phyloP scores from a whole-genome alignment of 2,329 filamentous ascomycete genomes.

The Ophiognomonia clavigignenti-juglandacearum region DNA sequence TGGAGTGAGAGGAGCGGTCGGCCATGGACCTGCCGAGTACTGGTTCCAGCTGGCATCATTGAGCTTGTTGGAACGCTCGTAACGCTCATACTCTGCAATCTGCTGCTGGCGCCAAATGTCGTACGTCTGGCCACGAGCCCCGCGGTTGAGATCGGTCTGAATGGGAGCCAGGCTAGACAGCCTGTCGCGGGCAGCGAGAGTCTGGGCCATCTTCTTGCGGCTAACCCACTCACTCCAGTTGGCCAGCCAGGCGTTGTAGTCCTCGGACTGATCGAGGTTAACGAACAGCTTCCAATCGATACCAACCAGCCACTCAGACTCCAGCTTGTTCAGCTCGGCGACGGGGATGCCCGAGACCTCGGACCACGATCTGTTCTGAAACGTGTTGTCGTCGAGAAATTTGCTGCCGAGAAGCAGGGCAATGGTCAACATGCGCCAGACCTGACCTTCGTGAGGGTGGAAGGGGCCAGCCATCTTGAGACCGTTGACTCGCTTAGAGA shows the following conservation, averaged over 20 bases:
- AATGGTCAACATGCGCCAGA: constrained; percentile 85
- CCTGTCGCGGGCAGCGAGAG: constrained; percentile 44
- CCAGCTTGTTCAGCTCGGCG: constrained; percentile 75
- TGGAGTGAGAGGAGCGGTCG: constrained; percentile 44
- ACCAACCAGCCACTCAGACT: constrained; percentile 80
- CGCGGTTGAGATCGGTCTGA: constrained; percentile 33
- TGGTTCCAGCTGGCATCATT: constrained; percentile 32
- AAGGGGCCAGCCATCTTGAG: constrained; percentile 55
- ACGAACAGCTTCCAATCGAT: constrained; percentile 85
- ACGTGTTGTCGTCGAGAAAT: constrained; percentile 94
- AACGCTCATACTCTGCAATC: constrained; percentile 46
- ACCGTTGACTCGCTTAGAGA: constrained; percentile 77
- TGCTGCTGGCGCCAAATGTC: constrained; percentile 49
- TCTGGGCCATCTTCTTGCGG: constrained; percentile 49
- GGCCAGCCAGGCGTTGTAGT: constrained; percentile 58
- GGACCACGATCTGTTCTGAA: constrained; percentile 95
- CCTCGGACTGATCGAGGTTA: constrained; percentile 73
- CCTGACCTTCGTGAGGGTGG: constrained; percentile 60
- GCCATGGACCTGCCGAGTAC: constrained; percentile 36
- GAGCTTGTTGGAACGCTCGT: constrained; percentile 32
- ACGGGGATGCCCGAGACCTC: constrained; percentile 90
- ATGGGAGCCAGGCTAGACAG: constrained; percentile 43
- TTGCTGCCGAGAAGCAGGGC: constrained; percentile 86
- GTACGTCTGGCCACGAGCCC: constrained; percentile 32
- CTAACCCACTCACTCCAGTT: constrained; percentile 56